Percentiles rank a stretch among this genome's conserved stretches.
Evolutionary conservation across 108 stramenopile species (phyloP).

Genomic region (Skeletonema costatum): DNA sequence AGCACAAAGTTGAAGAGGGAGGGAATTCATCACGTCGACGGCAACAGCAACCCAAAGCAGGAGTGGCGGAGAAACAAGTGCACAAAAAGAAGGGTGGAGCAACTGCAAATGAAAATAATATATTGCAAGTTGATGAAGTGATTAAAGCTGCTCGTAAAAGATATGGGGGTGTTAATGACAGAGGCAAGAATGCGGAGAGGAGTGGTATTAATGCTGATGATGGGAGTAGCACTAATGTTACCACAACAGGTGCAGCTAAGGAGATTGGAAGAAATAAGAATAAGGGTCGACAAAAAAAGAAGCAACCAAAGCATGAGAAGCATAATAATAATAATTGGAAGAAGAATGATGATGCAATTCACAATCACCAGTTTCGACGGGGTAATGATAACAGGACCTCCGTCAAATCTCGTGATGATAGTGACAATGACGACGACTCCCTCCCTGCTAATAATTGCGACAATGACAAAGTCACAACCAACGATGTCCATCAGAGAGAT

Average conservation of each 20-base stretch:
- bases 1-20: too few relatives aligned
- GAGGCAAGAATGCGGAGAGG: neutral
- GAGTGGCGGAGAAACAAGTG: conserved; percentile 59
- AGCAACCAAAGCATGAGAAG: neutral
- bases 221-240: conserved; percentile 6
- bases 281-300: neutral
- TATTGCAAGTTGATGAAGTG: neutral
- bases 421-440: neutral
- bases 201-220: neutral
- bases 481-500: neutral
- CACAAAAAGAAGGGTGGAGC: conserved; percentile 77
- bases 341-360: neutral
- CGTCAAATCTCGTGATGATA: neutral
- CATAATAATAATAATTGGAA: conserved; percentile 22
- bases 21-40: neutral
- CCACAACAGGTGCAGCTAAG: conserved; percentile 14
- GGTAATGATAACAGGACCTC: neutral
- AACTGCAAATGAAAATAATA: conserved; percentile 46
- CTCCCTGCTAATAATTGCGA: neutral
- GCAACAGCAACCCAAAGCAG: neutral
- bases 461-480: neutral
- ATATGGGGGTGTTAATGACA: neutral
- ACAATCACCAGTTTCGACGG: neutral
- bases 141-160: neutral
- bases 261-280: neutral